Conservation (phyloP, 2,329 filamentous ascomycete genomes). For the Cladosporium halotolerans region DNA sequence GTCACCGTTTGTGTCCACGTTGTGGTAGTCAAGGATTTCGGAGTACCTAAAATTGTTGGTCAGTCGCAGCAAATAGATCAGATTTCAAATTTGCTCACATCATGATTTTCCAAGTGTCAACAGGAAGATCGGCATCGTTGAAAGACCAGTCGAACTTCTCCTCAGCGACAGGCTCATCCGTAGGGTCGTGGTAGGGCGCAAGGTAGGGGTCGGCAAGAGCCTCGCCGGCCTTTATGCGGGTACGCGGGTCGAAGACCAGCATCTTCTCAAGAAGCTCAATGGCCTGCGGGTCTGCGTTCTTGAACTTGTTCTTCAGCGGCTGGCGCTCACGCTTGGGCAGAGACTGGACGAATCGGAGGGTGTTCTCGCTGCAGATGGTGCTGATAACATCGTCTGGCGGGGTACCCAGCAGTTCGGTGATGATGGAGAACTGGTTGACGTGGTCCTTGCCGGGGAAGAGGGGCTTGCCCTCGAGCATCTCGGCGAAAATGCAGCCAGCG, state of each 20-base stretch:
- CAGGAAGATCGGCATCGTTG: constrained; percentile 93
- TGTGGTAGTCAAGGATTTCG: constrained; percentile 97
- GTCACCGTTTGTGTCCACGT: constrained; percentile 58
- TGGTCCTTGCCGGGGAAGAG: constrained; percentile 98
- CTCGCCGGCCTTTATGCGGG: constrained; percentile 79
- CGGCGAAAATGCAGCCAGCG: constrained; percentile 95
- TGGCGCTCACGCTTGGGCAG: constrained; percentile 90
- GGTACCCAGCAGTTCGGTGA: constrained; percentile 92
- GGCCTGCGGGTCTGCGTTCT: constrained; percentile 82
- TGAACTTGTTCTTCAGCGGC: constrained; percentile 82
- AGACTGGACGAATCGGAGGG: constrained; percentile 92
- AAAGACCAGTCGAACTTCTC: constrained; percentile 99
- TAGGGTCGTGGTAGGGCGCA: constrained; percentile 92
- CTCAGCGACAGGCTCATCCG: constrained; percentile 88
- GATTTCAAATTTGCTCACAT: constrained; percentile 59
- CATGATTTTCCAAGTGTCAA: constrained; percentile 99
- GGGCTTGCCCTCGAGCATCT: constrained; percentile 98
- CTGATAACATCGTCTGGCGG: constrained; percentile 98
- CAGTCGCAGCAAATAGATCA: neutral
- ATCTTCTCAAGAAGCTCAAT: constrained; percentile 92
- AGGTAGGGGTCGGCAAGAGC: constrained; percentile 90
- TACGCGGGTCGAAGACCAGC: constrained; percentile 98
- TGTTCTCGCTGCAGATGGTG: constrained; percentile 98
- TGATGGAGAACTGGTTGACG: constrained; percentile 99
- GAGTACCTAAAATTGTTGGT: constrained; percentile 66